Evolutionary conservation across 371 early-diverging fungal species (phyloP).

Genomic region (Rhizopus arrhizus): DNA sequence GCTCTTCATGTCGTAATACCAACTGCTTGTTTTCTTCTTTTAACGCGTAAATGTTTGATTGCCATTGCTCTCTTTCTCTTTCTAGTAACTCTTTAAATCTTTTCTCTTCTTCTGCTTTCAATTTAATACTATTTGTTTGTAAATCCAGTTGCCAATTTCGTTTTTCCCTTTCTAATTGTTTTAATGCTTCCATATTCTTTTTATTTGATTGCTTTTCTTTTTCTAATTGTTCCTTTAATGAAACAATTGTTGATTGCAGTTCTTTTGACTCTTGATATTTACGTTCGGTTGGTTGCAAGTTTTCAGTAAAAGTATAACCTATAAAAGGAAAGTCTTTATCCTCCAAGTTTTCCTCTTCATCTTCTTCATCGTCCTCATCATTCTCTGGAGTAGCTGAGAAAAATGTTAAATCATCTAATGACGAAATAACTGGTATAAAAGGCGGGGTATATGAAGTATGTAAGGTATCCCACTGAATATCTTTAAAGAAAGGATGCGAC

Average conservation of each 20-base stretch:
- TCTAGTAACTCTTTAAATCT: neutral
- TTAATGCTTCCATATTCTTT: no score
- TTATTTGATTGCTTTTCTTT: no score
- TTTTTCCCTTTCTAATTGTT: no score
- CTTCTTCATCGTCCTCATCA: slow-evolving; percentile 35
- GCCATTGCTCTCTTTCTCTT: neutral
- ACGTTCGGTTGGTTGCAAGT: neutral
- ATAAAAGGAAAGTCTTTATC: slow-evolving; percentile 83
- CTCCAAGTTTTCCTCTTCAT: slow-evolving; percentile 34
- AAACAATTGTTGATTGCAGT: no score
- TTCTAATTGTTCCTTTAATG: neutral
- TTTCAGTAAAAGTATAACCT: slow-evolving; percentile 71
- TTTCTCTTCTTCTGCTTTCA: neutral
- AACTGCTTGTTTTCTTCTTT: neutral
- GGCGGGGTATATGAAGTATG: slow-evolving; percentile 61
- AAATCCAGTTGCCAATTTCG: no score
- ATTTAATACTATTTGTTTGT: no score
- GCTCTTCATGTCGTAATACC: neutral
- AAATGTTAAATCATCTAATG: slow-evolving; percentile 85
- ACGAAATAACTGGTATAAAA: slow-evolving; percentile 78
- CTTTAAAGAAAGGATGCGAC: slow-evolving; percentile 82
- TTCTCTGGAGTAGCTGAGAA: slow-evolving; percentile 76
- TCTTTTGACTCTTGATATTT: no score
- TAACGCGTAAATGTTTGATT: neutral
- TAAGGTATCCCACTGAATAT: slow-evolving; percentile 73